Percentiles rank a stretch among this genome's conserved stretches.
Evolutionary conservation across 148 eudicot species (phyloP).

Genomic region (Cornus florida): DNA sequence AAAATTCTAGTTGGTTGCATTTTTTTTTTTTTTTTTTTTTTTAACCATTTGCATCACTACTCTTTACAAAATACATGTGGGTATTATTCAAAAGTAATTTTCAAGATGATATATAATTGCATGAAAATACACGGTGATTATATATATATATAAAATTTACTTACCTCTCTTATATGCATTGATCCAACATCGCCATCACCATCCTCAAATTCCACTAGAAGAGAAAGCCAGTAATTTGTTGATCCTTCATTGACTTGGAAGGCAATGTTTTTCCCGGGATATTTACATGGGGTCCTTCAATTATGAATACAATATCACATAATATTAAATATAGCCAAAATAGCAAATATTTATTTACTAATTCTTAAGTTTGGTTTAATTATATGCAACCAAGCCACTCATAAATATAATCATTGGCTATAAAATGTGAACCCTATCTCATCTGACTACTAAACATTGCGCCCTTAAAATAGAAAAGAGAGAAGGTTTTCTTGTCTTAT

Average conservation of each 20-base stretch:
- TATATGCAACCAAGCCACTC: too few relatives aligned
- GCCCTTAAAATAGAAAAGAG: too few relatives aligned
- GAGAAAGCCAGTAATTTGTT: slow-evolving; percentile 83
- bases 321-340: background rate
- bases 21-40: too few relatives aligned
- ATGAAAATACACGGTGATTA: too few relatives aligned
- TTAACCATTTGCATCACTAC: background rate
- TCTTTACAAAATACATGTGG: background rate
- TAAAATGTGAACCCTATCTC: too few relatives aligned
- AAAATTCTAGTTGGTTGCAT: too few relatives aligned
- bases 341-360: background rate
- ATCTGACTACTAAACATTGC: too few relatives aligned
- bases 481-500: too few relatives aligned
- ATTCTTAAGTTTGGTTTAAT: too few relatives aligned
- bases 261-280: slow-evolving; percentile 76
- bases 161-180: slow-evolving; percentile 89
- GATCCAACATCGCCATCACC: slow-evolving; percentile 97
- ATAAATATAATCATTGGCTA: too few relatives aligned
- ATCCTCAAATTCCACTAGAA: slow-evolving; percentile 80
- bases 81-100: background rate
- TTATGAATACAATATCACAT: background rate
- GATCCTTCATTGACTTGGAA: slow-evolving; percentile 94
- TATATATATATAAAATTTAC: too few relatives aligned
- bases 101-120: too few relatives aligned
- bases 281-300: slow-evolving; percentile 86